A percentile compares a stretch with the other conserved stretches of the same genome.
Conservation (phyloP, 345 rosid species). For the Geranium rotundifolium region DNA sequence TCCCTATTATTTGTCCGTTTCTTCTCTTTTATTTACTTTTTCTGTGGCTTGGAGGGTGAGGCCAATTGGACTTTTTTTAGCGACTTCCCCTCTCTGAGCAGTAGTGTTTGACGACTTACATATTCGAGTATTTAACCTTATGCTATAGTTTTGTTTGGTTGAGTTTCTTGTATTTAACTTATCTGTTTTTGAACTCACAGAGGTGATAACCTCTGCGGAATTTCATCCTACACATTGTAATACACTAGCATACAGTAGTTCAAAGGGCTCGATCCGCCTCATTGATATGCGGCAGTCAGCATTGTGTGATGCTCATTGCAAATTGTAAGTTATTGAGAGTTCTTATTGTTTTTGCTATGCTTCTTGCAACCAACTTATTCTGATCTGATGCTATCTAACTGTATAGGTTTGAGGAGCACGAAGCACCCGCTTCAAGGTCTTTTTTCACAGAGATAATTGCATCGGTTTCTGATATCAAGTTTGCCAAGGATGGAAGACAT, state of each 20-base stretch:
- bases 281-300: constrained; percentile 98
- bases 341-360: not conserved
- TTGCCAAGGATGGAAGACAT: constrained; percentile 69
- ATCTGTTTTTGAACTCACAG: constrained; percentile 32
- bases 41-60: not conserved
- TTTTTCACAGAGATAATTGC: constrained; percentile 95
- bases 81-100: too few relatives aligned
- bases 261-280: constrained; percentile 93
- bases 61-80: not conserved
- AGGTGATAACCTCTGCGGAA: constrained; percentile 98
- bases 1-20: not conserved
- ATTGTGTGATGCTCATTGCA: constrained; percentile 82
- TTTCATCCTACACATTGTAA: constrained; percentile 95
- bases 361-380: not conserved
- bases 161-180: not conserved
- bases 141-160: too few relatives aligned
- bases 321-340: constrained; percentile 46
- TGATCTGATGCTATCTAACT: not conserved
- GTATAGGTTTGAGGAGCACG: constrained; percentile 77
- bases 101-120: not conserved
- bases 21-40: not conserved
- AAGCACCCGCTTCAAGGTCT: constrained; percentile 63
- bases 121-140: too few relatives aligned
- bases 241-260: constrained; percentile 90
- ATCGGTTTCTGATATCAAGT: constrained; percentile 82